Evolutionary conservation across 2,329 filamentous ascomycete genomes (phyloP).

Genomic region (Onygenales sp.): DNA sequence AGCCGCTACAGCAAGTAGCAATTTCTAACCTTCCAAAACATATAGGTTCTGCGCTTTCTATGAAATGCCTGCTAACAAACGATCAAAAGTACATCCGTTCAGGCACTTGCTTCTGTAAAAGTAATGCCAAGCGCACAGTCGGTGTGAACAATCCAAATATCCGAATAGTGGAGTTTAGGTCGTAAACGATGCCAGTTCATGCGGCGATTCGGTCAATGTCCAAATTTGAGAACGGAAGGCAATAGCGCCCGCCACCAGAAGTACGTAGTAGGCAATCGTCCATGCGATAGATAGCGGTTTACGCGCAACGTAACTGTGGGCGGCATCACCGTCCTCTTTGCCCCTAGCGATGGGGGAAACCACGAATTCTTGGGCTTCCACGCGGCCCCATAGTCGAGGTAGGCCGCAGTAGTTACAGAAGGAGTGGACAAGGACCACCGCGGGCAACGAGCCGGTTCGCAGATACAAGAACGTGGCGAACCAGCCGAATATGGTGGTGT

Average conservation of each 20-base stretch:
- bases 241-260: conserved; percentile 62
- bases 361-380: conserved; percentile 40
- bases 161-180: neutral
- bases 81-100: too few species aligned
- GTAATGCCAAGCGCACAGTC: too few species aligned
- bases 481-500: conserved; percentile 88
- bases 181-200: conserved; percentile 26
- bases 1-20: too few species aligned
- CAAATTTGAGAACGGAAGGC: conserved; percentile 65
- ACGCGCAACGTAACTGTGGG: conserved; percentile 16
- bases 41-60: too few species aligned
- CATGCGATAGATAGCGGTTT: conserved; percentile 42
- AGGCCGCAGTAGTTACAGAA: conserved; percentile 93
- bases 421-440: conserved; percentile 65
- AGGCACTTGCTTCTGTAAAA: too few species aligned
- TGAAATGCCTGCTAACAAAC: too few species aligned
- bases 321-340: conserved; percentile 28
- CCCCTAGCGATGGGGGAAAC: conserved; percentile 28
- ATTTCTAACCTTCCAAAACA: too few species aligned
- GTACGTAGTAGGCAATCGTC: conserved; percentile 69
- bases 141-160: too few species aligned
- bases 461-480: conserved; percentile 86
- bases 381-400: conserved; percentile 72
- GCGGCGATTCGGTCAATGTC: conserved; percentile 52
- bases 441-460: conserved; percentile 70